These are phyloP conservation scores for Eutrema yunnanense DNA, from an alignment of 345 rosid species.

Conservation along the genomic window DNA sequence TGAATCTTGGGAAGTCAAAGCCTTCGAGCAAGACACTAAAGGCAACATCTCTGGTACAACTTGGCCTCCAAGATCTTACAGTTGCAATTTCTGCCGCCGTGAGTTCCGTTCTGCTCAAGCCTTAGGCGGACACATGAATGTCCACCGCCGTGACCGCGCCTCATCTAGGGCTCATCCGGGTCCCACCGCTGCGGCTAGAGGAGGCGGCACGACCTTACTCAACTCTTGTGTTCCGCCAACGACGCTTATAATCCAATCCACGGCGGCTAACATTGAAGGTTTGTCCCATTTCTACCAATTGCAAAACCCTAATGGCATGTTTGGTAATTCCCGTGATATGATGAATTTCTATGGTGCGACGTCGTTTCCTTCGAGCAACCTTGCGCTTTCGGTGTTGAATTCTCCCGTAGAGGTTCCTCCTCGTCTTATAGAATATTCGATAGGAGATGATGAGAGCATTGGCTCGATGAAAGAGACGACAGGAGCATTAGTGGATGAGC, in stretches of 20 bases:
- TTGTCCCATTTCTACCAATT: slow-evolving; percentile 63
- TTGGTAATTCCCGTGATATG: slow-evolving; percentile 28
- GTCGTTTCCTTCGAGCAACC: slow-evolving; percentile 39
- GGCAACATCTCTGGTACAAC: slow-evolving; percentile 68
- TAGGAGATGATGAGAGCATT: slow-evolving; percentile 21
- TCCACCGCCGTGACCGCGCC: slow-evolving; percentile 86
- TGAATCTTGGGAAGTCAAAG: slow-evolving; percentile 93
- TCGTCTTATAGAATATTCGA: slow-evolving; percentile 9
- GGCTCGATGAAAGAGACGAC: slow-evolving; percentile 22
- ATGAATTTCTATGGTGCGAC: slow-evolving; percentile 27
- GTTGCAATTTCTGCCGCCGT: slow-evolving; percentile 87
- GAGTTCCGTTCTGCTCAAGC: slow-evolving; percentile 98
- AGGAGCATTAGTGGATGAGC: slow-evolving; percentile 46
- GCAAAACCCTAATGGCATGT: slow-evolving; percentile 45
- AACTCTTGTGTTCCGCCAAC: slow-evolving; percentile 31
- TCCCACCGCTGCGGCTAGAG: slow-evolving; percentile 18
- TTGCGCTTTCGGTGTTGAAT: slow-evolving; percentile 23
- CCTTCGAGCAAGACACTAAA: slow-evolving; percentile 76
- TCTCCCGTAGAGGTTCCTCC: slow-evolving; percentile 25
- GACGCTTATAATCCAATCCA: slow-evolving; percentile 22
- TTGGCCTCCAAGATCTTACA: slow-evolving; percentile 96
- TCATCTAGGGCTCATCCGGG: slow-evolving; percentile 70
- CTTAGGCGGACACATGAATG: slow-evolving; percentile 98
- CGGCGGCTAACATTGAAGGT: slow-evolving; percentile 31
- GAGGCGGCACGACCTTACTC: slow-evolving; percentile 16